Evolutionary conservation across 352 stramenopile species (phyloP).

Genomic region (Phytophthora fragariaefolia): DNA sequence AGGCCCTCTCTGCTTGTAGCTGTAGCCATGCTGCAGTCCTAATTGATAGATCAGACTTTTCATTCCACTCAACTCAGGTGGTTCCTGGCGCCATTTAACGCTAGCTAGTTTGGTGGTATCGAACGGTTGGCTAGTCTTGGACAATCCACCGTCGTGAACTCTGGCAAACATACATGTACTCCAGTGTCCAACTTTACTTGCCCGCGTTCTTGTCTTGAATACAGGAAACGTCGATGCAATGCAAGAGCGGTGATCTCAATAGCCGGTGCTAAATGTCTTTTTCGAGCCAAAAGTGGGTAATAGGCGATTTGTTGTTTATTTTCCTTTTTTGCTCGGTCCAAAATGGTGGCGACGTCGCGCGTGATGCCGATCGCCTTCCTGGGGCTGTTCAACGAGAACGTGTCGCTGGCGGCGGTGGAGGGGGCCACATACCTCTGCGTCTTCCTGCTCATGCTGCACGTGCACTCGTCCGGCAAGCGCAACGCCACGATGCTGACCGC

Average conservation of each 20-base stretch:
- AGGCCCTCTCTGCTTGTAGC: conserved; percentile 12
- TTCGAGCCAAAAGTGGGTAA: conserved; percentile 1
- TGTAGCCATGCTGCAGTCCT: conserved; percentile 30
- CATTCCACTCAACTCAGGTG: background rate
- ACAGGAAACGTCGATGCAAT: no score
- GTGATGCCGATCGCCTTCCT: conserved; percentile 74
- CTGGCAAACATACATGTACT: no score
- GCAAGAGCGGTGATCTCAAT: no score
- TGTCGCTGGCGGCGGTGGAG: conserved; percentile 75
- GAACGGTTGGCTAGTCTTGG: no score
- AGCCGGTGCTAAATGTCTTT: conserved; percentile 7
- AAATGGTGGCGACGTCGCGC: conserved; percentile 47
- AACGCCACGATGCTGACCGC: conserved; percentile 70
- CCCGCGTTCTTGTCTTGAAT: background rate
- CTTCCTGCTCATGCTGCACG: conserved; percentile 79
- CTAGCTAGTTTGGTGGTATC: no score
- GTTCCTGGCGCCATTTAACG: no score
- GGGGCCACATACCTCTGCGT: conserved; percentile 57
- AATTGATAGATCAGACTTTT: conserved; percentile 24
- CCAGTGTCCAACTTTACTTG: background rate
- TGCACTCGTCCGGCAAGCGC: conserved; percentile 77
- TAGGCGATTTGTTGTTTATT: background rate
- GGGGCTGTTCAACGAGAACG: conserved; percentile 79
- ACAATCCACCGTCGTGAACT: no score
- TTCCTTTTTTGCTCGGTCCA: conserved; percentile 5